phyloP scores from a whole-genome alignment of 345 rosid genomes.

The Citrus unshiu region DNA sequence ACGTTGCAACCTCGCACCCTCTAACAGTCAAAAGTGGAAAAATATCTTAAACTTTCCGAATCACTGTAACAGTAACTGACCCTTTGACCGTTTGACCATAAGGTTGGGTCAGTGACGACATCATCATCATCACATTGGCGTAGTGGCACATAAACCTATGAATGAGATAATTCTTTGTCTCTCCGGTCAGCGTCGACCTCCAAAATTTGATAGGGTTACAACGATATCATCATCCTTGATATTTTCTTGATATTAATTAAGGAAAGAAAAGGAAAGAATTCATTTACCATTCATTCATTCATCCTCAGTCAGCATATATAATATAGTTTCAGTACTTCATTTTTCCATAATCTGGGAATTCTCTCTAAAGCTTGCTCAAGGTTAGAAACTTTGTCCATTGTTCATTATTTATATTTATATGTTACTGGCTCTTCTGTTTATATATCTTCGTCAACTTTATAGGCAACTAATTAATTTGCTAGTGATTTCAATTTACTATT shows the following conservation, averaged over 20 bases:
- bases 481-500: not conserved
- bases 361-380: not conserved
- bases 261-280: no score
- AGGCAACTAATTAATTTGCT: not conserved
- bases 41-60: no score
- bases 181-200: not conserved
- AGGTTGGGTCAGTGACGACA: not conserved
- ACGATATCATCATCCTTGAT: not conserved
- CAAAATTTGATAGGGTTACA: not conserved
- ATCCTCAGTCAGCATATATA: not conserved
- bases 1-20: no score
- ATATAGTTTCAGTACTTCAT: no score
- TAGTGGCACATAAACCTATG: not conserved
- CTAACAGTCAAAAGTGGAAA: no score
- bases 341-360: not conserved
- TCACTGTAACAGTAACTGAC: no score
- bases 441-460: not conserved
- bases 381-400: not conserved
- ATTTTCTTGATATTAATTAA: not conserved
- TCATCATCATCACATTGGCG: not conserved
- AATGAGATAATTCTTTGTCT: not conserved
- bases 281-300: not conserved
- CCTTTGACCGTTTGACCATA: no score
- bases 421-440: not conserved
- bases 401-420: not conserved